Base-by-base conservation (phyloP, 2,329 filamentous ascomycete genomes). In the Alternaria sp. region DNA sequence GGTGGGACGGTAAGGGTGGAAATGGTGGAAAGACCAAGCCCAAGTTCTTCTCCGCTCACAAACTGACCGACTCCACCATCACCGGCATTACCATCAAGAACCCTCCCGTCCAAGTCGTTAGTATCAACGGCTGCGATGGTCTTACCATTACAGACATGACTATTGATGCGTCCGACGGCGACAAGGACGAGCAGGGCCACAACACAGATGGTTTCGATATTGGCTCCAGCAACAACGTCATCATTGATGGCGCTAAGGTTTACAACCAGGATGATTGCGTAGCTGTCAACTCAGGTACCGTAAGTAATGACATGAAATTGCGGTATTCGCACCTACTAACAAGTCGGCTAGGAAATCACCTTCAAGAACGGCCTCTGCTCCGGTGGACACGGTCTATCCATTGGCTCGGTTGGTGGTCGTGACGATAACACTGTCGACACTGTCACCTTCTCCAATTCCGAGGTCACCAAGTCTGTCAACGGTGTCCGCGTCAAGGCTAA, bases 191-290 rank as follows among this genome's bases (percentile, higher is more conserved):
- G 7, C 60, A 64, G 28, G 75, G 76, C 38, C 75, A 78, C 67
- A 87, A 87, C 78, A 87, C 85, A 1, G 85, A 87, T 68, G 84
- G 77, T 0, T 88, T 88, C 63, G 85, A 88, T 59, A 81, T 88
- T 54, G 83, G 84, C 38, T 77, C 72, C 10, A 83, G 80, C 18
- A 79, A 74, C 44, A 80, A 79, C 28, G 76, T 87, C 27, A 80
- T 79, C 32, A 86, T 87, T 66, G 77, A 78, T 43, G 80, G 81
- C 30, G 84, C 84, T 5, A 81, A 75, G 51, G 80, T 87, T 28
- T 79, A 83, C 66, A 87, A 87, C 75, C 86, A 87, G 74, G 86
- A 88, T 61, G 86, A 87, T 67, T 88, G 85, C 65, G 75, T 87
- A 16, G 86, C 85, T 18, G 76, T 87, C 64, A 87, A 87, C 78